Base-by-base conservation (phyloP, 129 eudicot genomes). In the Chrysanthemum makinoi region DNA sequence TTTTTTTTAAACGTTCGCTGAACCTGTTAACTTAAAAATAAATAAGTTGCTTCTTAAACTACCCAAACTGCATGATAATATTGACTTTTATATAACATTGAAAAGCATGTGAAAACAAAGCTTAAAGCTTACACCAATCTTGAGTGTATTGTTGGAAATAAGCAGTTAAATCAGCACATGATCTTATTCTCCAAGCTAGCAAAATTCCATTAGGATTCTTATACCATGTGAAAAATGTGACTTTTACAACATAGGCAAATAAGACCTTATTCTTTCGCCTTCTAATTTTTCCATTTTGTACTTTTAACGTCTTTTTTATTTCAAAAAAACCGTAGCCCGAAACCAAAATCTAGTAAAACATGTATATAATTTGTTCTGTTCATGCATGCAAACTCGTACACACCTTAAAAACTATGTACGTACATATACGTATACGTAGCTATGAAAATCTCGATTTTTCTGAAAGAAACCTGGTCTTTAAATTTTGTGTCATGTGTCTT, bases 31-130 rank as follows among this genome's bases (percentile, higher is more conserved):
- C 48, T 30, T 68, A 11, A 59, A 30, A 59, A 30, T 30, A 28
- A 43, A 62, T 30, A 62, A 64, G 81, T 69, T 77, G 81, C 81
- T 69, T 77, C 35, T 75, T 56, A 19, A 56, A 66, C 57, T 24
- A 66, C 59, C 58, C 52, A 52, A 77, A 69, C 16, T 52, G 65
- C 63, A 69, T 62, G 61, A 47, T 65, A 24, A 62, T 22, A 47
- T 69, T 77, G 75, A 77, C 81, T 69, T 77, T 51, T 58, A 4
- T 58, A 17, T 66, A 49, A 63, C 26, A 62, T 53, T 28, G 44
- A 54, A 52, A 77, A 66, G 70, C 81, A 77, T 52, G 76, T 77
- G 81, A 54, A 69, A 62, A 61, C 65, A 62, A 69, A 69, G 62
- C 81, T 77, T 77, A 33, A 52, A 69, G 57, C 65, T 14, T 51